Percentiles rank a stretch among this genome's conserved stretches.
Evolutionary conservation across 2,329 filamentous ascomycete genomes (phyloP).

Genomic region (Trichothecium roseum): DNA sequence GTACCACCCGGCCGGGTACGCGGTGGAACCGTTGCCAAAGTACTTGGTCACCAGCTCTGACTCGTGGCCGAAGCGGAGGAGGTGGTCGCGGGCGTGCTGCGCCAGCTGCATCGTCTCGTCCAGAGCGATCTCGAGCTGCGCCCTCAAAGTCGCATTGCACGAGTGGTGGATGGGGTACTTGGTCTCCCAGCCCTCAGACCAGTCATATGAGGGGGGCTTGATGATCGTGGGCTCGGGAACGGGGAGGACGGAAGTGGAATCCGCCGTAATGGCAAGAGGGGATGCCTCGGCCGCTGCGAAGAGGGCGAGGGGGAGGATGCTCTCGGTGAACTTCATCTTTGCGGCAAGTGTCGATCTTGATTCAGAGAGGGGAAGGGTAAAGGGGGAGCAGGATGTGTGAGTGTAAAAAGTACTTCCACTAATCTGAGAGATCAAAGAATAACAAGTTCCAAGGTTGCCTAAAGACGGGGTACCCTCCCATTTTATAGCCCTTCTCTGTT

Average conservation of each 20-base stretch:
- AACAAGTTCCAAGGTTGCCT: too few relatives aligned
- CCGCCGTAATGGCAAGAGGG: constrained; percentile 14
- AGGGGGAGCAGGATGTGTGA: too few relatives aligned
- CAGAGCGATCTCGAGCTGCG: constrained; percentile 45
- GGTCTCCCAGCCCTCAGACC: constrained; percentile 20
- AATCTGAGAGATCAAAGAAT: too few relatives aligned
- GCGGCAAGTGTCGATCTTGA: neutral
- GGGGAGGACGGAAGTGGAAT: constrained; percentile 11
- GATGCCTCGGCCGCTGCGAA: constrained; percentile 15
- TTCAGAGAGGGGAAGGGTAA: too few relatives aligned
- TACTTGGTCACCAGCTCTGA: constrained; percentile 55
- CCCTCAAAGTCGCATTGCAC: constrained; percentile 52
- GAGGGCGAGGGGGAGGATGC: constrained; percentile 12
- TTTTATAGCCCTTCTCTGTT: too few relatives aligned
- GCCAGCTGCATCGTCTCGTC: constrained; percentile 48
- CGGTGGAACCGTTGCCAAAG: constrained; percentile 50
- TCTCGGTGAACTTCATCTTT: constrained; percentile 6
- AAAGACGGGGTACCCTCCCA: too few relatives aligned
- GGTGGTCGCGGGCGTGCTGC: constrained; percentile 51
- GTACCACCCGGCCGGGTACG: constrained; percentile 50
- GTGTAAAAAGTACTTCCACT: too few relatives aligned
- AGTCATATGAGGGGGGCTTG: constrained; percentile 16
- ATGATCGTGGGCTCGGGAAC: constrained; percentile 2
- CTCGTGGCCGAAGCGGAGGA: constrained; percentile 43
- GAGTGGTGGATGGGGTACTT: constrained; percentile 47